Conservation (phyloP, 495 filamentous ascomycete species). For the Monascus purpureus region DNA sequence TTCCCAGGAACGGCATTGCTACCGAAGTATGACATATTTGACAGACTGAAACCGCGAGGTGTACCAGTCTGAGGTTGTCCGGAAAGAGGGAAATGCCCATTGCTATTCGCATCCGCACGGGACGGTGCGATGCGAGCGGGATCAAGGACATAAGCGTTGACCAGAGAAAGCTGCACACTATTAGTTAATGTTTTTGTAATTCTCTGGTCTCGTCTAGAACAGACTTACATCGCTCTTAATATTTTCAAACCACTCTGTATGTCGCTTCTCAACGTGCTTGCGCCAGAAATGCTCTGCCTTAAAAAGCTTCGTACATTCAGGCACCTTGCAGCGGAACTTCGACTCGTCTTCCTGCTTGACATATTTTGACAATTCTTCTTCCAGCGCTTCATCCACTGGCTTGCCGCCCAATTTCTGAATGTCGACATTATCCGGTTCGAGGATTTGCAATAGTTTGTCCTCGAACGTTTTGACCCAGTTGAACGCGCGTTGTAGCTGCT, state of each 20-base stretch:
- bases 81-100: slow-evolving; percentile 85
- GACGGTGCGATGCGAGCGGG: slow-evolving; percentile 86
- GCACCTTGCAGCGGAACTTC: slow-evolving; percentile 92
- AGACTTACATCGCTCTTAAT: slow-evolving; percentile 67
- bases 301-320: slow-evolving; percentile 92
- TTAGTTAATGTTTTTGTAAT: too few relatives aligned
- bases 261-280: slow-evolving; percentile 95
- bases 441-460: slow-evolving; percentile 82
- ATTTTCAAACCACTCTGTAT: slow-evolving; percentile 71
- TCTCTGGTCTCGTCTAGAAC: too few relatives aligned
- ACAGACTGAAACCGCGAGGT: slow-evolving; percentile 79
- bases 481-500: slow-evolving; percentile 84
- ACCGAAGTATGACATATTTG: slow-evolving; percentile 45
- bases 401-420: slow-evolving; percentile 81
- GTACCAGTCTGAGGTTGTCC: slow-evolving; percentile 67
- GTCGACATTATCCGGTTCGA: slow-evolving; percentile 81
- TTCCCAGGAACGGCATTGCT: slow-evolving; percentile 14
- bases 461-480: slow-evolving; percentile 99
- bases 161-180: slow-evolving; percentile 51
- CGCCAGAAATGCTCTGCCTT: slow-evolving; percentile 94
- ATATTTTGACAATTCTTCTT: slow-evolving; percentile 73
- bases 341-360: slow-evolving; percentile 95
- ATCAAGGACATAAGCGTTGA: slow-evolving; percentile 89
- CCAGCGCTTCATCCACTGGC: slow-evolving; percentile 67
- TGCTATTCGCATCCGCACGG: slow-evolving; percentile 90